A percentile compares a stretch with the other conserved stretches of the same genome.
Conservation (phyloP, 768 basidiomycete genomes). For the Cantharellus cinnabarinus region DNA sequence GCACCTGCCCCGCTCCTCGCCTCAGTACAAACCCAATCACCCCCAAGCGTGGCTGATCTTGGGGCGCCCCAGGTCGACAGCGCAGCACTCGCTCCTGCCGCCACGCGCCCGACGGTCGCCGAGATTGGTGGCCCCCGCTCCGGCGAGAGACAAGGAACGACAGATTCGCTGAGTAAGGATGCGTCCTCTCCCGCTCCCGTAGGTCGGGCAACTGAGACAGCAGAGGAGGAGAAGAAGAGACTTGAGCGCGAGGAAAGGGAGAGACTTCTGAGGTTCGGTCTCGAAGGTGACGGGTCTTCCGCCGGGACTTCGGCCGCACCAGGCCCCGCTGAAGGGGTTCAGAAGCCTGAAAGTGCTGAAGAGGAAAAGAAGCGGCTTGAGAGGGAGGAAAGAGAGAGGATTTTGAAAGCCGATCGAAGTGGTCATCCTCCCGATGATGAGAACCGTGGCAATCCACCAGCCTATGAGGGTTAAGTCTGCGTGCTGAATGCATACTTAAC, state of each 20-base stretch:
- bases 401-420: background rate
- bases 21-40: background rate
- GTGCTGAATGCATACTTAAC: no score
- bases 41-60: background rate
- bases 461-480: no score
- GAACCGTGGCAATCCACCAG: no score
- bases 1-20: constrained; percentile 10
- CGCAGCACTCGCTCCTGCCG: no score
- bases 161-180: constrained; percentile 1
- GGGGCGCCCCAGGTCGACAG: background rate
- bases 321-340: background rate
- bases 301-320: background rate
- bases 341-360: constrained; percentile 30
- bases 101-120: background rate
- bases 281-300: background rate
- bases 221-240: constrained; percentile 48
- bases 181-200: constrained; percentile 1
- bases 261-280: constrained; percentile 17
- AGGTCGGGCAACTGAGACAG: constrained; percentile 24
- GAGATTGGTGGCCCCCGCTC: background rate
- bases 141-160: constrained; percentile 7
- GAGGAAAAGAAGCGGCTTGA: constrained; percentile 51
- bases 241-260: constrained; percentile 48
- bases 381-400: constrained; percentile 24
- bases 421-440: background rate